Conservation (phyloP, 2,329 filamentous ascomycete species). For the Diaporthe helianthi region DNA sequence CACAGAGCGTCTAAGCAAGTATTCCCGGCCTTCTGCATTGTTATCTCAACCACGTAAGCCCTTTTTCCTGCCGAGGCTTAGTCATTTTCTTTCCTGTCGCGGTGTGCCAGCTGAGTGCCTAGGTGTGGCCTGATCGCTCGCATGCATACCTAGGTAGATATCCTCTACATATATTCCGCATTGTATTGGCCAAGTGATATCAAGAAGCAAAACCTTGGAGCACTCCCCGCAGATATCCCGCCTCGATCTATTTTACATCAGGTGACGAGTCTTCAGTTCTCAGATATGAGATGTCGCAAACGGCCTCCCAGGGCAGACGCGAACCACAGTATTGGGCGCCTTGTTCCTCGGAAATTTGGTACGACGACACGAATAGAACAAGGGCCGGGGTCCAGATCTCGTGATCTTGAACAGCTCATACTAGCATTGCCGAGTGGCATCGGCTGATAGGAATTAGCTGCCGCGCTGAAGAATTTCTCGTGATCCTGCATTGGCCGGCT, state of each 20-base stretch:
- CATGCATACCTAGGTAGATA: no score
- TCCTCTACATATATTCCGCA: no score
- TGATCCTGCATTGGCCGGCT: neutral
- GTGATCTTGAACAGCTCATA: neutral
- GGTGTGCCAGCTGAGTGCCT: no score
- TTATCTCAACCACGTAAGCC: no score
- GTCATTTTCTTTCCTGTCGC: neutral
- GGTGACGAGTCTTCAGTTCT: neutral
- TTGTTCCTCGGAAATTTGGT: neutral
- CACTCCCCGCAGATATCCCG: neutral
- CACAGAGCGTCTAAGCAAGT: neutral
- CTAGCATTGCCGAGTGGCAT: neutral
- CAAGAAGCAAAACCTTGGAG: neutral
- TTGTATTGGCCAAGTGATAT: neutral
- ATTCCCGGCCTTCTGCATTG: neutral
- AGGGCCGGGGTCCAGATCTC: neutral
- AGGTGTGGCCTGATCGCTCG: neutral
- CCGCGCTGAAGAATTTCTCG: no score
- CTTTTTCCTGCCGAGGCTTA: no score
- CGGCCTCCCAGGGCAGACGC: neutral
- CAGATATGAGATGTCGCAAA: conserved; percentile 12
- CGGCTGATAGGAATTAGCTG: neutral
- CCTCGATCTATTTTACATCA: neutral
- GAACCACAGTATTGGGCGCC: neutral
- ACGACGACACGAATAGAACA: neutral